Conservation (phyloP, 352 stramenopile species). For the Phytophthora podocarpi region DNA sequence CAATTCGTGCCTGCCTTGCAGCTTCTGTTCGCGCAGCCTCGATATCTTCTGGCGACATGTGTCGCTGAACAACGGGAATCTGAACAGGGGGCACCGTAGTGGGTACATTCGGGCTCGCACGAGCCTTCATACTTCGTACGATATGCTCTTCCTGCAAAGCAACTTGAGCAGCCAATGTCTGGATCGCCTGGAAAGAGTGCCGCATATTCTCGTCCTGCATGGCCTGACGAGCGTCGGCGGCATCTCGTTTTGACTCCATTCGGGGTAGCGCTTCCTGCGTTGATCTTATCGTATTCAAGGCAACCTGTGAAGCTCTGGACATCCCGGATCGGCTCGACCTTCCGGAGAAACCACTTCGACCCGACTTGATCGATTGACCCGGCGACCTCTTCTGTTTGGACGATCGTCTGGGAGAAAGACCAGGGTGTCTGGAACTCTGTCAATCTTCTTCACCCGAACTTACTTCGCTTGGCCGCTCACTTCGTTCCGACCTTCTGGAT, state of each 20-base stretch:
- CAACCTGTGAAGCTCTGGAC: background rate
- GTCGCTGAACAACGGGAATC: too few species aligned
- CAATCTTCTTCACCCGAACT: background rate
- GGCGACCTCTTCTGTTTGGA: background rate
- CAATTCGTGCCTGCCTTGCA: too few species aligned
- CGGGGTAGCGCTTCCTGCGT: background rate
- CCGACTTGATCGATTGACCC: background rate
- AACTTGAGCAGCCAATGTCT: background rate
- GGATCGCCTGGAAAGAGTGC: background rate
- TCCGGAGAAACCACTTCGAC: background rate
- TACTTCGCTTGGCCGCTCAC: background rate
- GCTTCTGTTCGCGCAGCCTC: too few species aligned
- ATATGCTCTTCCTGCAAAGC: background rate
- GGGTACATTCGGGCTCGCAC: background rate
- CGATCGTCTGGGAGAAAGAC: background rate
- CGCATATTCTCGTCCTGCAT: background rate
- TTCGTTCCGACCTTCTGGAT: background rate
- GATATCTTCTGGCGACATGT: too few species aligned
- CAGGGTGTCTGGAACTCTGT: background rate
- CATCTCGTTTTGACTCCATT: background rate
- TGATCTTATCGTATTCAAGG: background rate
- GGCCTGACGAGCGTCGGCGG: background rate
- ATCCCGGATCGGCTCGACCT: background rate
- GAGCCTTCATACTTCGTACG: background rate
- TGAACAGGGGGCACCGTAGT: background rate